phyloP scores from a whole-genome alignment of 2,329 filamentous ascomycete species.

The Venturia oleaginea region DNA sequence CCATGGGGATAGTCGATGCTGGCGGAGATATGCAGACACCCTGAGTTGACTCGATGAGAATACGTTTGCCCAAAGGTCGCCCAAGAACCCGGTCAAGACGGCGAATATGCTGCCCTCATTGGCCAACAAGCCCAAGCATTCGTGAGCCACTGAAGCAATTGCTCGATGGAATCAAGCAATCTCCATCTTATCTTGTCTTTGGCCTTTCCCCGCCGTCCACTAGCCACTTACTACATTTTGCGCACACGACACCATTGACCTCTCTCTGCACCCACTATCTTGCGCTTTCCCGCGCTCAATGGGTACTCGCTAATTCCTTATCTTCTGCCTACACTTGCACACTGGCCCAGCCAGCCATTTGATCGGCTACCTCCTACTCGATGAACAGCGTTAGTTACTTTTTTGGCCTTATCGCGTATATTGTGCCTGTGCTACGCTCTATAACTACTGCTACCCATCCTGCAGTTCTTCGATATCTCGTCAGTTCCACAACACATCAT shows the following conservation, averaged over 20 bases:
- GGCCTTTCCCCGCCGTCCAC: background rate
- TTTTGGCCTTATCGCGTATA: slow-evolving; percentile 11
- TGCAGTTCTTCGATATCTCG: background rate
- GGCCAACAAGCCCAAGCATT: background rate
- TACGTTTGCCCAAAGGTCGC: background rate
- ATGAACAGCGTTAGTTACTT: slow-evolving; percentile 1
- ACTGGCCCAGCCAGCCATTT: slow-evolving; percentile 1
- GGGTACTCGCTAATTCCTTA: slow-evolving; percentile 4
- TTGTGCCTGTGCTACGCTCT: background rate
- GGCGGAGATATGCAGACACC: background rate
- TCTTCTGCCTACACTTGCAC: background rate
- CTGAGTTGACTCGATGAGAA: background rate
- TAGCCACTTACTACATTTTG: background rate
- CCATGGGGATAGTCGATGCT: background rate
- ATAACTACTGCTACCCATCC: background rate
- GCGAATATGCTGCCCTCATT: background rate
- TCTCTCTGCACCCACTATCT: slow-evolving; percentile 4
- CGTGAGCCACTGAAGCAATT: background rate
- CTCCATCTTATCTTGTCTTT: background rate
- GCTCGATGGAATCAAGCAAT: background rate
- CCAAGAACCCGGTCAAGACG: background rate
- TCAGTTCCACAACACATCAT: background rate
- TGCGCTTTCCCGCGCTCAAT: background rate
- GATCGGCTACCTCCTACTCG: background rate
- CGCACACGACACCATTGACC: slow-evolving; percentile 6